These are phyloP conservation scores for Penicillium pulvis DNA, from an alignment of 495 filamentous ascomycete species.

Conservation along the genomic window DNA sequence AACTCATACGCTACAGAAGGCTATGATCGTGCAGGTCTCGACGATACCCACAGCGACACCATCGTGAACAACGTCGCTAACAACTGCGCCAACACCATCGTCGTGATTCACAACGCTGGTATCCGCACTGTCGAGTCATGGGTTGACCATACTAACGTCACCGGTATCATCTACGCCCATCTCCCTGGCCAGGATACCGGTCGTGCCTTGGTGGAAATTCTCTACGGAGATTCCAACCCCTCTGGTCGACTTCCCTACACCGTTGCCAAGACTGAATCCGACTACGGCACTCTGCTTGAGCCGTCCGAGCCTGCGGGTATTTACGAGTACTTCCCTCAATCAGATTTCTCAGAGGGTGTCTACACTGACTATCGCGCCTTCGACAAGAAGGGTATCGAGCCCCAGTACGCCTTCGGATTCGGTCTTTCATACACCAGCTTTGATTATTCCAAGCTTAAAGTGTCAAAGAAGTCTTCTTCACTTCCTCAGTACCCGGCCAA, in stretches of 20 bases:
- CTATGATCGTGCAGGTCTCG: slow-evolving; percentile 22
- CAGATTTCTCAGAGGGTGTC: slow-evolving; percentile 67
- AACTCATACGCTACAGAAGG: slow-evolving; percentile 65
- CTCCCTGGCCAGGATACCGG: slow-evolving; percentile 76
- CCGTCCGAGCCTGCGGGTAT: slow-evolving; percentile 44
- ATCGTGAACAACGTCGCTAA: slow-evolving; percentile 59
- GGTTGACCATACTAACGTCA: slow-evolving; percentile 56
- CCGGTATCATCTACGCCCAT: slow-evolving; percentile 69
- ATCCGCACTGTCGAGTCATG: slow-evolving; percentile 38
- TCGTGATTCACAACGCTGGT: slow-evolving; percentile 47
- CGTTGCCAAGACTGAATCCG: slow-evolving; percentile 67
- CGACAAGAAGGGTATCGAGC: slow-evolving; percentile 60
- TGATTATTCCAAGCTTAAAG: slow-evolving; percentile 55
- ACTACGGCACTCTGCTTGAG: slow-evolving; percentile 59
- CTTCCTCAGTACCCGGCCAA: slow-evolving; percentile 12
- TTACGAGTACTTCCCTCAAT: slow-evolving; percentile 66
- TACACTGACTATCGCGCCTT: slow-evolving; percentile 83
- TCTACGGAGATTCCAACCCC: slow-evolving; percentile 70
- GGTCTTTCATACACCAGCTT: slow-evolving; percentile 82
- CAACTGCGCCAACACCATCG: slow-evolving; percentile 57
- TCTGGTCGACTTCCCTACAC: slow-evolving; percentile 76
- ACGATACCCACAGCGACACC: slow-evolving; percentile 47
- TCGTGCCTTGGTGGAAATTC: slow-evolving; percentile 66
- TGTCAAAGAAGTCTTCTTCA: not conserved
- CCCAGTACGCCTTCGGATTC: slow-evolving; percentile 77